Conservation (phyloP, 129 eudicot species). For the Daucus carota region DH1_v3.0 NC_030383.2:1488001-1488500, state of each 20-base stretch:
- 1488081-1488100: neutral
- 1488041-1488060: no score
- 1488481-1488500: neutral
- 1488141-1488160: neutral
- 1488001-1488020: neutral
- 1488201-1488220: neutral
- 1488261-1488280: neutral
- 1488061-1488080: no score
- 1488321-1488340: neutral
- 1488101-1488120: neutral
- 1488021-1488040: no score
- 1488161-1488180: neutral
- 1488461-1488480: neutral
- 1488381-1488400: neutral
- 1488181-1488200: neutral
- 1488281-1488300: neutral
- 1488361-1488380: neutral
- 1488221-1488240: no score
- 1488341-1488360: neutral
- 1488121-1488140: no score
- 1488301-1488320: neutral
- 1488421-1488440: neutral
- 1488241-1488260: neutral
- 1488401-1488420: neutral
- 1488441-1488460: neutral